These are phyloP conservation scores for Pseudomicrostroma phylloplanum DNA, from an alignment of 1,284 basidiomycete genomes.

Conservation along the genomic window DNA sequence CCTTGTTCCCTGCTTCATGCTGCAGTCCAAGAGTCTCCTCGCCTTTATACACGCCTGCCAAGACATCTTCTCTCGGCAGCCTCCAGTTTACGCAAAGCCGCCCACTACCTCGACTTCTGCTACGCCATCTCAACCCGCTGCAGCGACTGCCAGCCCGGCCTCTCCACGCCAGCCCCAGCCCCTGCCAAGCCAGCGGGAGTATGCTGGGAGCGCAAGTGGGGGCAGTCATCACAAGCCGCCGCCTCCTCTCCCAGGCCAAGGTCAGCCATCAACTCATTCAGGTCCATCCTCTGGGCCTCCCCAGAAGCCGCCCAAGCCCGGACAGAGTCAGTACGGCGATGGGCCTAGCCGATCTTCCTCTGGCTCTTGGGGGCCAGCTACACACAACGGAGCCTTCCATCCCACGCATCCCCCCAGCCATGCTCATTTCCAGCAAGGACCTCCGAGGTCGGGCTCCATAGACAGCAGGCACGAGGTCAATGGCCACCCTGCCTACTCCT, in stretches of 20 bases:
- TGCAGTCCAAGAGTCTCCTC: conserved; percentile 54
- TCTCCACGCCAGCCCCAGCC: conserved; percentile 19
- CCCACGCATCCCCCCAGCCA: neutral
- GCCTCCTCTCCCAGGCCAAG: conserved; percentile 16
- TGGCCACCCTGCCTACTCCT: neutral
- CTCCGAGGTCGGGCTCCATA: neutral
- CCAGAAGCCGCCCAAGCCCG: conserved; percentile 20
- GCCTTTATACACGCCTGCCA: conserved; percentile 68
- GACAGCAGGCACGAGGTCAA: neutral
- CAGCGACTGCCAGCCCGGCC: conserved; percentile 12
- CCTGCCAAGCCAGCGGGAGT: conserved; percentile 16
- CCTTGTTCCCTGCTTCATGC: neutral
- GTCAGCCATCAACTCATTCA: neutral
- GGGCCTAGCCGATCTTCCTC: neutral
- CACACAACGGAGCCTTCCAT: neutral
- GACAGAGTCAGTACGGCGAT: neutral
- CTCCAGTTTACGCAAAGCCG: conserved; percentile 86
- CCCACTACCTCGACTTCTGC: conserved; percentile 19
- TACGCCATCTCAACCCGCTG: conserved; percentile 27
- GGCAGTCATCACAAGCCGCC: conserved; percentile 27
- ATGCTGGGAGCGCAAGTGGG: conserved; percentile 33
- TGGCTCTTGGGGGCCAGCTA: neutral
- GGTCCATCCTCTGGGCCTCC: conserved; percentile 8
- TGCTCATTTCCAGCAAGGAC: neutral
- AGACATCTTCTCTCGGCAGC: conserved; percentile 71